Conservation (phyloP, 2,329 filamentous ascomycete genomes). For the Coniochaeta prunicola region DNA sequence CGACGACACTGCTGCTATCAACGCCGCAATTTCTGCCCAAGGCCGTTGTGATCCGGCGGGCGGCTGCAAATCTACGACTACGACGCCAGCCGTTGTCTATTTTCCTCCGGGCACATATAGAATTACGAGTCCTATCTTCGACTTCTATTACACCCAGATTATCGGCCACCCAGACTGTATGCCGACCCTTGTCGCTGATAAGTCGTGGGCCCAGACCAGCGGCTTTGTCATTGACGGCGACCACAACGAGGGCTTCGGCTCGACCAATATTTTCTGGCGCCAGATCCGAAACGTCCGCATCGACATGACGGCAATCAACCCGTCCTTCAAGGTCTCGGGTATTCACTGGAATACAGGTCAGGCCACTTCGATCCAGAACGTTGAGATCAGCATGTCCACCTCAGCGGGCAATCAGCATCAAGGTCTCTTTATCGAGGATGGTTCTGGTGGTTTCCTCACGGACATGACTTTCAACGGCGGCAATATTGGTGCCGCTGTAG, state of each 20-base stretch:
- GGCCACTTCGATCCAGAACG: conserved; percentile 50
- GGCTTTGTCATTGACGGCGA: conserved; percentile 44
- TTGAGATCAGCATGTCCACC: conserved; percentile 42
- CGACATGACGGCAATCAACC: conserved; percentile 43
- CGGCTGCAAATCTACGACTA: conserved; percentile 15
- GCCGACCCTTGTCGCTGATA: conserved; percentile 47
- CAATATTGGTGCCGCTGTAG: conserved; percentile 42
- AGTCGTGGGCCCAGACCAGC: no score
- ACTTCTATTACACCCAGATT: conserved; percentile 73
- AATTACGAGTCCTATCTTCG: conserved; percentile 60
- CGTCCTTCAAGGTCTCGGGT: conserved; percentile 36
- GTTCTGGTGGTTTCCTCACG: conserved; percentile 59
- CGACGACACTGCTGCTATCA: conserved; percentile 19
- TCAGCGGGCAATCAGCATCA: conserved; percentile 39
- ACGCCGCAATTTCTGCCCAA: conserved; percentile 15
- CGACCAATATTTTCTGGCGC: conserved; percentile 52
- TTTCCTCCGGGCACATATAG: conserved; percentile 53
- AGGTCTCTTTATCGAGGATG: conserved; percentile 52
- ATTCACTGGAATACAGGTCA: conserved; percentile 66
- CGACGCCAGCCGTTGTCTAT: conserved; percentile 20
- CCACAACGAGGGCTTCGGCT: conserved; percentile 36
- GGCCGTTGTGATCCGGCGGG: conserved; percentile 15
- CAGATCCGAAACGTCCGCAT: conserved; percentile 51
- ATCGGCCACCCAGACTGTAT: conserved; percentile 58
- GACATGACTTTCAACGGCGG: conserved; percentile 66